Conservation (phyloP, 169 alveolate species). For the Eimeria zaria region DNA sequence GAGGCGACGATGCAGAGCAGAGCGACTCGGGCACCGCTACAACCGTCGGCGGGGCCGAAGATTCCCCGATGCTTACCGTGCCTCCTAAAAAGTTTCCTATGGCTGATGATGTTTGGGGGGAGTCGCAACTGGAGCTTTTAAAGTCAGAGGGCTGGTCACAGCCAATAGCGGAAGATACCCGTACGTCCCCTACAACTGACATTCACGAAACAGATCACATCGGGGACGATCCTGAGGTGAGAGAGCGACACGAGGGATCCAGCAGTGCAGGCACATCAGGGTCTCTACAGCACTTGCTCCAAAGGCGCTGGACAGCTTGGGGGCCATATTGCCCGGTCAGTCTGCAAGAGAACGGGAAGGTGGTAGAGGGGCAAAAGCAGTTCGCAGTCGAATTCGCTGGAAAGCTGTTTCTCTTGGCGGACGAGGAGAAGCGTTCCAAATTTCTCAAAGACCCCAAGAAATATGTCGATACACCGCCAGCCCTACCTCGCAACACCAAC, state of each 20-base stretch:
- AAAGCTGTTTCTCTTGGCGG: conserved; percentile 49
- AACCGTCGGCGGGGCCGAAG: background rate
- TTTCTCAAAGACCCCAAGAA: conserved; percentile 50
- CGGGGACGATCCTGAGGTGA: background rate
- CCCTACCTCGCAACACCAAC: conserved; percentile 53
- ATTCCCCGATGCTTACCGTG: background rate
- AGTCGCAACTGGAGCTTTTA: conserved; percentile 35
- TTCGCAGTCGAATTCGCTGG: conserved; percentile 68
- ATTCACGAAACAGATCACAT: background rate
- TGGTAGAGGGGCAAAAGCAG: conserved; percentile 40
- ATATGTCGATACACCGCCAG: conserved; percentile 40
- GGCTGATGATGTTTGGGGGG: conserved; percentile 66
- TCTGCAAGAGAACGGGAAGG: conserved; percentile 40
- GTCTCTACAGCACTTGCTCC: background rate
- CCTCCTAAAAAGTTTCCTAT: conserved; percentile 28
- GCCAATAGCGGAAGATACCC: background rate
- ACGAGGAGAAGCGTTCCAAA: conserved; percentile 37
- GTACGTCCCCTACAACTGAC: background rate
- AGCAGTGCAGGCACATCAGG: background rate
- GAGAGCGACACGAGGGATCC: background rate
- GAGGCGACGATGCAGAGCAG: background rate
- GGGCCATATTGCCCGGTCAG: conserved; percentile 71
- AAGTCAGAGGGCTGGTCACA: background rate
- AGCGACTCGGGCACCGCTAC: background rate
- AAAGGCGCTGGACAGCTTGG: conserved; percentile 71